Conservation (phyloP, 768 basidiomycete species). For the Psilocybe sp. region DNA sequence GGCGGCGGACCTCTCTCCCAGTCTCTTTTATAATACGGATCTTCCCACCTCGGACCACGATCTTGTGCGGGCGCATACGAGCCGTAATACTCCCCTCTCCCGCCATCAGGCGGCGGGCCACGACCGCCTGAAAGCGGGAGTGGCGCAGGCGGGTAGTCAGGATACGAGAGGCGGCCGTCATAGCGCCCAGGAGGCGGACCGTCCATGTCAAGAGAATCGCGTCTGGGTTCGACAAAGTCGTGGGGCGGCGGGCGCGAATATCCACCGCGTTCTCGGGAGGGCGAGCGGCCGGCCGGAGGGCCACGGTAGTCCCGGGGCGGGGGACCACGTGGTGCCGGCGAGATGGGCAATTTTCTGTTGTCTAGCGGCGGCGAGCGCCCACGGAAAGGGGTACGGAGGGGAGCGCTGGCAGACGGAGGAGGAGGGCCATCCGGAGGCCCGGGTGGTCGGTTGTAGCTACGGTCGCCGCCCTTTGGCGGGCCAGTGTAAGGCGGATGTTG, state of each 20-base stretch:
- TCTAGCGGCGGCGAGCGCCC: conserved; percentile 17
- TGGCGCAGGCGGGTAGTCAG: conserved; percentile 9
- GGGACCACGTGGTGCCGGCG: conserved; percentile 9
- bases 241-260: conserved; percentile 28
- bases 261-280: conserved; percentile 30
- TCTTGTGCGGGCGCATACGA: conserved; percentile 16
- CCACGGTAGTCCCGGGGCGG: conserved; percentile 20
- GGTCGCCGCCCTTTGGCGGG: not conserved
- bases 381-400: conserved; percentile 7
- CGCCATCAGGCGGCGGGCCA: conserved; percentile 8
- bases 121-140: conserved; percentile 5
- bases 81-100: conserved; percentile 12
- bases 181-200: conserved; percentile 25
- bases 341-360: conserved; percentile 2
- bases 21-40: conserved; percentile 31
- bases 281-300: conserved; percentile 16
- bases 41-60: conserved; percentile 35
- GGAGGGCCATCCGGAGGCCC: conserved; percentile 9
- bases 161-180: conserved; percentile 24
- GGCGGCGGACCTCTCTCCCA: conserved; percentile 32
- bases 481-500: conserved; percentile 3
- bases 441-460: conserved; percentile 10
- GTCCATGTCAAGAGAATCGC: conserved; percentile 34
- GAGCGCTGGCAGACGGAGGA: conserved; percentile 4
- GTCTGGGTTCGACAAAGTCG: conserved; percentile 37